These are phyloP conservation scores for Pharnaceum exiguum DNA, from an alignment of 148 eudicot genomes.

Conservation along the genomic window DNA sequence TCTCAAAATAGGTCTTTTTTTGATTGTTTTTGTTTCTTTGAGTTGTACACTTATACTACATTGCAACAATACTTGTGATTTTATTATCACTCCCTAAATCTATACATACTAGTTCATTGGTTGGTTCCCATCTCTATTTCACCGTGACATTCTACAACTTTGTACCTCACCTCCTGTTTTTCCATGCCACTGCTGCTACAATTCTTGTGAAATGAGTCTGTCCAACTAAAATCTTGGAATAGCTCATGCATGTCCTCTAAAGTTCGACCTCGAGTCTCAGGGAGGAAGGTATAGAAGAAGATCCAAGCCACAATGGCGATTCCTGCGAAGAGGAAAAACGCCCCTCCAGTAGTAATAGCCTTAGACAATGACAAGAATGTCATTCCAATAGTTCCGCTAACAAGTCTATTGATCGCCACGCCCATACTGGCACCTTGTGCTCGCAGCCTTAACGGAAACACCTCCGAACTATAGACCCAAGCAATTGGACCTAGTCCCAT, in stretches of 20 bases:
- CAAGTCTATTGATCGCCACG: conserved; percentile 69
- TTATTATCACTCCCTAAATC: too few species aligned
- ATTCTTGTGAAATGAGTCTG: too few species aligned
- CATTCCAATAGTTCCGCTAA: conserved; percentile 65
- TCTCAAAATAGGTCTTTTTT: too few species aligned
- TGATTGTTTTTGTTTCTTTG: too few species aligned
- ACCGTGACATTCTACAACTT: too few species aligned
- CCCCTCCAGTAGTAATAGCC: conserved; percentile 74
- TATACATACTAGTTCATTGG: too few species aligned
- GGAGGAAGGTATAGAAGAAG: conserved; percentile 61
- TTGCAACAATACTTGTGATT: too few species aligned
- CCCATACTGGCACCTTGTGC: conserved; percentile 64
- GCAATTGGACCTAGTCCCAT: conserved; percentile 63
- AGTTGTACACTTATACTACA: too few species aligned
- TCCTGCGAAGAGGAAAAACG: conserved; percentile 63
- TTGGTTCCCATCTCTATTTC: too few species aligned
- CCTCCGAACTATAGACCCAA: conserved; percentile 82
- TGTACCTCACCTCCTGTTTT: too few species aligned
- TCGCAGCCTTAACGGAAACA: conserved; percentile 58
- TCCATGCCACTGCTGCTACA: too few species aligned
- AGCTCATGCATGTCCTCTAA: conserved; percentile 90
- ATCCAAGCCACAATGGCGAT: conserved; percentile 49
- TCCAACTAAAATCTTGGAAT: too few species aligned
- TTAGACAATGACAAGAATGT: conserved; percentile 52
- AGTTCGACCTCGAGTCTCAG: conserved; percentile 70